Evolutionary conservation across 352 stramenopile genomes (phyloP).

Genomic region (Albugo laibachii): DNA sequence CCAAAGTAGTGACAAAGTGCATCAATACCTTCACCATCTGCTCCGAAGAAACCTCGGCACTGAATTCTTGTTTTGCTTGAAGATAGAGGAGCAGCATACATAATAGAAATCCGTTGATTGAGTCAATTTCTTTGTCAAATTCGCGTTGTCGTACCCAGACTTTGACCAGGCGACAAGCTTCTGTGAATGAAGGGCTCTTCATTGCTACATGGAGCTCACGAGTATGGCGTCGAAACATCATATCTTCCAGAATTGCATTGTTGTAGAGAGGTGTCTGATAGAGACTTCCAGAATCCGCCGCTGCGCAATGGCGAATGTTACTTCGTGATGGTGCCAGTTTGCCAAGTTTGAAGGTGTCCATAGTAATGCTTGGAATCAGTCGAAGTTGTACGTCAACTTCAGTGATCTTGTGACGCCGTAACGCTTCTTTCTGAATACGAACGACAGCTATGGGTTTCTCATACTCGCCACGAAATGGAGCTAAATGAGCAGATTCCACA

Average conservation of each 20-base stretch:
- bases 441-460: slow-evolving; percentile 59
- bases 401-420: slow-evolving; percentile 29
- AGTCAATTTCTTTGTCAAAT: slow-evolving; percentile 53
- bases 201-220: slow-evolving; percentile 48
- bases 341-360: slow-evolving; percentile 54
- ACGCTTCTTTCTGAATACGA: slow-evolving; percentile 16
- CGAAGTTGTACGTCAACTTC: slow-evolving; percentile 18
- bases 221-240: slow-evolving; percentile 66
- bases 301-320: slow-evolving; percentile 67
- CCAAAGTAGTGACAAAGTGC: slow-evolving; percentile 55
- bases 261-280: slow-evolving; percentile 76
- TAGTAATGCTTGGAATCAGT: slow-evolving; percentile 44
- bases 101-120: slow-evolving; percentile 61
- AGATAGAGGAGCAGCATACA: slow-evolving; percentile 78
- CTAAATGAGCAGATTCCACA: slow-evolving; percentile 31
- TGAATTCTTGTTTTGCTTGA: slow-evolving; percentile 49
- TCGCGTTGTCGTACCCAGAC: slow-evolving; percentile 76
- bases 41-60: slow-evolving; percentile 41
- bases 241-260: slow-evolving; percentile 81
- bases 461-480: slow-evolving; percentile 52
- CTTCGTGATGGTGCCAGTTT: slow-evolving; percentile 64
- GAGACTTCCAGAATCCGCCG: slow-evolving; percentile 43
- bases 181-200: slow-evolving; percentile 42
- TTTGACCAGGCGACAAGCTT: slow-evolving; percentile 69
- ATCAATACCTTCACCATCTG: slow-evolving; percentile 75